Evolutionary conservation across 73 alveolate genomes (phyloP).

Genomic region (Blepharisma stoltei): DNA sequence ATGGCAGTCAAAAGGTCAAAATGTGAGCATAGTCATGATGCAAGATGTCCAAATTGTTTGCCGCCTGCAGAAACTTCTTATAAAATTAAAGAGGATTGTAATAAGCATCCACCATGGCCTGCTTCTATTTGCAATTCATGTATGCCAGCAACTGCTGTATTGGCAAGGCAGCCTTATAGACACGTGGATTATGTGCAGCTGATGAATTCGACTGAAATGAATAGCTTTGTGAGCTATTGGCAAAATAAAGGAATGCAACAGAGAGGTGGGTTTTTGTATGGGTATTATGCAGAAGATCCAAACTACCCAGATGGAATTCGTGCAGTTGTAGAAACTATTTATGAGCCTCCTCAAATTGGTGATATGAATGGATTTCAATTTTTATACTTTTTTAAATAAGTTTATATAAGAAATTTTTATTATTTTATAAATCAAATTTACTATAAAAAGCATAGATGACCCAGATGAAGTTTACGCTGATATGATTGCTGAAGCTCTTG

Average conservation of each 20-base stretch:
- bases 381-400: too few relatives aligned
- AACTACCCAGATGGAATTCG: constrained; percentile 96
- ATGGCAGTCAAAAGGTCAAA: constrained; percentile 83
- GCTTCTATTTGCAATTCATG: constrained; percentile 96
- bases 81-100: constrained; percentile 86
- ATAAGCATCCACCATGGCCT: constrained; percentile 95
- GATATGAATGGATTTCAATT: constrained; percentile 81
- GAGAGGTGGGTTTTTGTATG: constrained; percentile 96
- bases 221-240: constrained; percentile 89
- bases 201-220: constrained; percentile 91
- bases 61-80: constrained; percentile 88
- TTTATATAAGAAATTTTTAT: too few relatives aligned
- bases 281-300: constrained; percentile 98
- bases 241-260: constrained; percentile 78
- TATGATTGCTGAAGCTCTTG: constrained; percentile 81
- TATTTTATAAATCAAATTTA: too few relatives aligned
- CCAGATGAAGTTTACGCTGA: constrained; percentile 69
- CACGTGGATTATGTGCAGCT: constrained; percentile 97
- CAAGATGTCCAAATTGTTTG: constrained; percentile 92
- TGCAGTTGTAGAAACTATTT: constrained; percentile 94
- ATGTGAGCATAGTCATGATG: constrained; percentile 88
- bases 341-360: constrained; percentile 98
- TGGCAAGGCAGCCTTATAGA: constrained; percentile 91
- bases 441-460: too few relatives aligned
- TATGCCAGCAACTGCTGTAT: constrained; percentile 94